phyloP scores from a whole-genome alignment of 140 eudicot genomes.

The Cichorium intybus region DNA sequence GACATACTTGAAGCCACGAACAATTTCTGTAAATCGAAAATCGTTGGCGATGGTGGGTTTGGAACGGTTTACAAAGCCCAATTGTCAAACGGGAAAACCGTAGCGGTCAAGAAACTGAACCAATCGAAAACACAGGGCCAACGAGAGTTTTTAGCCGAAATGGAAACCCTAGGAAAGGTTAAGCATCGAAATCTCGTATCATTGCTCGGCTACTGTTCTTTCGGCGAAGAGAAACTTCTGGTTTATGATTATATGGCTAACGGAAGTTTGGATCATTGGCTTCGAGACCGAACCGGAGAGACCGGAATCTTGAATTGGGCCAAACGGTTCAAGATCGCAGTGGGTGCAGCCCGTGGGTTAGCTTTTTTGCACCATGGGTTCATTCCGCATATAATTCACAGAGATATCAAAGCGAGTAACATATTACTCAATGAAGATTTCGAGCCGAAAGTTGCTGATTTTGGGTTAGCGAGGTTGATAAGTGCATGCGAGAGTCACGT shows the following conservation, averaged over 20 bases:
- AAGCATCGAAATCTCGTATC: slow-evolving; percentile 76
- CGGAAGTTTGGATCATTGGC: slow-evolving; percentile 82
- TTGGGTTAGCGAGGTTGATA: slow-evolving; percentile 79
- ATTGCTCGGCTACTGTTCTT: slow-evolving; percentile 72
- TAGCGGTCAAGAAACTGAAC: slow-evolving; percentile 80
- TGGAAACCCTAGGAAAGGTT: slow-evolving; percentile 88
- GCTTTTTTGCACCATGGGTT: slow-evolving; percentile 84
- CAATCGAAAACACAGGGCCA: slow-evolving; percentile 72
- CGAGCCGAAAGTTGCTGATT: slow-evolving; percentile 84
- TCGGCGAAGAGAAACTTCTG: slow-evolving; percentile 71
- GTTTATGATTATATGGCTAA: slow-evolving; percentile 80
- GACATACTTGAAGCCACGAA: slow-evolving; percentile 78
- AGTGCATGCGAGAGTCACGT: slow-evolving; percentile 90
- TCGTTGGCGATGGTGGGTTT: slow-evolving; percentile 82
- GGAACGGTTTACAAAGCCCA: slow-evolving; percentile 87
- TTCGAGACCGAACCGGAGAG: slow-evolving; percentile 46
- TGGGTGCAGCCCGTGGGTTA: slow-evolving; percentile 82
- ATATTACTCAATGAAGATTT: slow-evolving; percentile 60
- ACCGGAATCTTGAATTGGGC: slow-evolving; percentile 55
- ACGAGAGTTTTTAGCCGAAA: slow-evolving; percentile 80
- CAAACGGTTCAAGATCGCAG: slow-evolving; percentile 60
- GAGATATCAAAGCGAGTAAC: slow-evolving; percentile 88
- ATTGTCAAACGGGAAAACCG: slow-evolving; percentile 50
- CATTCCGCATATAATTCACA: slow-evolving; percentile 77
- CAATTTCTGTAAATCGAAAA: slow-evolving; percentile 63